These are phyloP conservation scores for Byssoonygena ceratinophila DNA, from an alignment of 2,329 filamentous ascomycete genomes.

Conservation along the genomic window DNA sequence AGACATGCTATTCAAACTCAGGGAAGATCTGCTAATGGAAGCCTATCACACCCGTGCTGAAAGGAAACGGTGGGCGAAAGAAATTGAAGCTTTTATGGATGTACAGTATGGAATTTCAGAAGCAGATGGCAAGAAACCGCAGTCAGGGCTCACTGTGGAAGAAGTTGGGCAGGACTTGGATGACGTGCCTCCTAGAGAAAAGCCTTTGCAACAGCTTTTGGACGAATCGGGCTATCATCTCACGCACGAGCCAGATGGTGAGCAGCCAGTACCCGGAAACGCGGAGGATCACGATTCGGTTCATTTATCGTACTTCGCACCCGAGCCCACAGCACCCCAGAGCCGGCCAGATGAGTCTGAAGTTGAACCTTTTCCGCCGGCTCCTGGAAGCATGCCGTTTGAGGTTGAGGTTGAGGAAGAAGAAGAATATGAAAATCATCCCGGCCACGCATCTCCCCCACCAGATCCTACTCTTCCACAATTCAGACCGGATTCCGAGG, in stretches of 20 bases:
- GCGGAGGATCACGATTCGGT: background rate
- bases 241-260: conserved; percentile 17
- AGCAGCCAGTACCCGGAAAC: conserved; percentile 14
- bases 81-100: conserved; percentile 30
- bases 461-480: conserved; percentile 40
- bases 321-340: conserved; percentile 16
- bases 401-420: conserved; percentile 10
- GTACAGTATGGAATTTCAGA: conserved; percentile 8
- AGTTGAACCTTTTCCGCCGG: conserved; percentile 13
- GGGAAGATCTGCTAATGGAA: conserved; percentile 64
- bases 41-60: conserved; percentile 53
- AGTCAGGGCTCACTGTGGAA: conserved; percentile 19
- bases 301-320: background rate
- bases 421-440: background rate
- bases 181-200: conserved; percentile 19
- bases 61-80: conserved; percentile 45
- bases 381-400: conserved; percentile 7
- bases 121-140: background rate
- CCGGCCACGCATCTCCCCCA: conserved; percentile 5
- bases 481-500: conserved; percentile 34
- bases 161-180: conserved; percentile 18
- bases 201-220: conserved; percentile 36
- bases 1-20: conserved; percentile 69
- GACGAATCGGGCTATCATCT: conserved; percentile 34
- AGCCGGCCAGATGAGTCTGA: conserved; percentile 17